Evolutionary conservation across 768 basidiomycete genomes (phyloP).

Genomic region (Suillus hirtellus): DNA sequence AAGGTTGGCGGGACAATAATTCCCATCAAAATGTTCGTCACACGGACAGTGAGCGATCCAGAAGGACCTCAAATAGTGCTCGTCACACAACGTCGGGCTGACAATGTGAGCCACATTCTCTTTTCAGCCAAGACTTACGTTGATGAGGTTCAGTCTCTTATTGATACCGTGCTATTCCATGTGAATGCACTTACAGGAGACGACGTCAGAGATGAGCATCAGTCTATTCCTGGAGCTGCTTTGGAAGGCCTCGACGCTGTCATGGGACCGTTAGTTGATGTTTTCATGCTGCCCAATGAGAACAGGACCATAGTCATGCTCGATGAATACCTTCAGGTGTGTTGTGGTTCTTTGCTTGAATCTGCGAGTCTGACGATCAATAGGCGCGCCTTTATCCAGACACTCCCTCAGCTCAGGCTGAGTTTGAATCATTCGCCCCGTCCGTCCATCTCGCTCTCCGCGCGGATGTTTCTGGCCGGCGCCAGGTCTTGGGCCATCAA

Average conservation of each 20-base stretch:
- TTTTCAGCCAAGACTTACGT: neutral
- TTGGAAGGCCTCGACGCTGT: conserved; percentile 65
- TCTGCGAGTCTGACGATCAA: neutral
- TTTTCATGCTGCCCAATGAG: conserved; percentile 49
- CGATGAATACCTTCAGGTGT: conserved; percentile 76
- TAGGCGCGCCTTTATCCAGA: conserved; percentile 73
- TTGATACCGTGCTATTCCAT: conserved; percentile 76
- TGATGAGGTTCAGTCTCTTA: conserved; percentile 44
- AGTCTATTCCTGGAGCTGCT: conserved; percentile 30
- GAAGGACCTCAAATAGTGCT: conserved; percentile 58
- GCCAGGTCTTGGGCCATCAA: conserved; percentile 60
- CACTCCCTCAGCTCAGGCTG: conserved; percentile 42
- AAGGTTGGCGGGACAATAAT: conserved; percentile 54
- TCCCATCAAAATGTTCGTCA: conserved; percentile 62
- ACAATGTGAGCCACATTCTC: conserved; percentile 50
- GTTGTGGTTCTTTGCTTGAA: conserved; percentile 16
- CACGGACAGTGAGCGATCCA: conserved; percentile 45
- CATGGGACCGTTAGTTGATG: conserved; percentile 57
- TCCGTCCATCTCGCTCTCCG: conserved; percentile 59
- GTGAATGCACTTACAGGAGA: conserved; percentile 78
- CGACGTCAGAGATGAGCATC: conserved; percentile 36
- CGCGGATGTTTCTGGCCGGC: conserved; percentile 41
- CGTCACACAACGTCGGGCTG: conserved; percentile 59
- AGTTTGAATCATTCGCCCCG: conserved; percentile 45
- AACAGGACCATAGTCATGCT: conserved; percentile 61